Conservation (phyloP, 257 asterid genomes). For the Verbascum thapsus region DNA sequence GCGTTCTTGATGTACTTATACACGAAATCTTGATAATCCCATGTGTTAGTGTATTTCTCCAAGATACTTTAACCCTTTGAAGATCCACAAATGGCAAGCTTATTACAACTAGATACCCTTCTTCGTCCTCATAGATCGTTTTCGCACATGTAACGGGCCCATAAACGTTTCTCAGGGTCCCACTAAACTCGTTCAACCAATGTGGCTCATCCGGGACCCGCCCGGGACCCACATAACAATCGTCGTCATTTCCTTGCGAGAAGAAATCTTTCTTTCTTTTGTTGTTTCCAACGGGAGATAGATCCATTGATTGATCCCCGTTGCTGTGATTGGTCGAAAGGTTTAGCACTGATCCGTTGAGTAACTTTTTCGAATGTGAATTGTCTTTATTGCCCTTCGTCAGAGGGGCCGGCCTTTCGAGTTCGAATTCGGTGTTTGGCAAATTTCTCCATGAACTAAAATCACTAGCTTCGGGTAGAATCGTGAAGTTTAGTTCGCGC, state of each 20-base stretch:
- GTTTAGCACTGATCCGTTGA: conserved; percentile 62
- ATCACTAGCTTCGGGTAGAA: conserved; percentile 67
- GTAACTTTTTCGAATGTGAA: conserved; percentile 53
- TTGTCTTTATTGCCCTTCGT: conserved; percentile 41
- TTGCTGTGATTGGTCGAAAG: conserved; percentile 50
- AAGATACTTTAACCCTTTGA: conserved; percentile 62
- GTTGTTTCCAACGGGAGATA: conserved; percentile 51
- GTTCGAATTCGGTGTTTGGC: conserved; percentile 68
- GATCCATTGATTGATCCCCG: conserved; percentile 47
- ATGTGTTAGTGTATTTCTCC: conserved; percentile 63
- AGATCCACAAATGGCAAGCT: conserved; percentile 72
- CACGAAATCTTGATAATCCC: conserved; percentile 48
- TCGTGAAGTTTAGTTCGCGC: conserved; percentile 47
- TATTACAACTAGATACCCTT: conserved; percentile 68
- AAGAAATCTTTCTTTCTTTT: conserved; percentile 64
- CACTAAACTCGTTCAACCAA: conserved; percentile 63
- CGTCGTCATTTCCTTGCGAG: conserved; percentile 51
- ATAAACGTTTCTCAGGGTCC: conserved; percentile 55
- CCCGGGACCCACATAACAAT: conserved; percentile 38
- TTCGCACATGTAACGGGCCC: conserved; percentile 83
- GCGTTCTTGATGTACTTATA: conserved; percentile 39
- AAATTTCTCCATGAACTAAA: conserved; percentile 67
- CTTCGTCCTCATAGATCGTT: conserved; percentile 65
- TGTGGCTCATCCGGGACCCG: conserved; percentile 54
- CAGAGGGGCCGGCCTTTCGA: conserved; percentile 47